Evolutionary conservation across 345 rosid species (phyloP), one percentile per base, ranked within the genome.

Genomic region (Dimocarpus longan): DNA sequence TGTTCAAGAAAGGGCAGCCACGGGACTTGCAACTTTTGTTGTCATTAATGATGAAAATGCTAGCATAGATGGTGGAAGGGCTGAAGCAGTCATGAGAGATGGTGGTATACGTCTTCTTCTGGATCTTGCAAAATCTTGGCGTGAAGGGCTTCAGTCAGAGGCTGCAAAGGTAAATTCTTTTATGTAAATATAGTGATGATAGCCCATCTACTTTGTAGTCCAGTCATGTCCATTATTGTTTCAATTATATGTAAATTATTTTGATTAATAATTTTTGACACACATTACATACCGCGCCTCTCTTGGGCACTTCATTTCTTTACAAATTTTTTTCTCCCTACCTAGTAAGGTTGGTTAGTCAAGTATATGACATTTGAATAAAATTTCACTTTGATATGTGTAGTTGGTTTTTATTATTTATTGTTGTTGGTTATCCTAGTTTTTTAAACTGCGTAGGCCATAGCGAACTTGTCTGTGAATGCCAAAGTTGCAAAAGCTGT

Each of bases 1-100:
- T 81, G 94, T 92, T 78, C 96, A 90, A 75, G 98, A 93, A 80
- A 88, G 94, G 77, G 92, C 98, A 71, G 95, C 96, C n/a, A 92
- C 94, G n/a, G 98, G 94, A 66, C 88, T 93, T 74, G 98, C 96
- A 42, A 89, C 96, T 66, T 93, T 92, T 71, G 95, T 93, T n/a
- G 94, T 93, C 63, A 87, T 86, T 57, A 94, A 93, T 80, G 98
- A 93, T 78, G 96, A 90, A 83, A 88, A 90, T 84, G 94, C 96
- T 70, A 92, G 91, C 83, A 90, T 93, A 80, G 95, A 93, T 66
- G 75, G 92, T 77, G 90, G 91, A 87, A 89, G 94, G 86, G 96
- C 98, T 63, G 96, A 93, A 84, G 96, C 93, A 70, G 96, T 92
- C 68, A 88, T 90, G 96, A 84, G 67, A 66, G 93, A 88, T 83